Conservation (phyloP, 2,329 filamentous ascomycete genomes). For the Chrysoporthe cubensis region DNA sequence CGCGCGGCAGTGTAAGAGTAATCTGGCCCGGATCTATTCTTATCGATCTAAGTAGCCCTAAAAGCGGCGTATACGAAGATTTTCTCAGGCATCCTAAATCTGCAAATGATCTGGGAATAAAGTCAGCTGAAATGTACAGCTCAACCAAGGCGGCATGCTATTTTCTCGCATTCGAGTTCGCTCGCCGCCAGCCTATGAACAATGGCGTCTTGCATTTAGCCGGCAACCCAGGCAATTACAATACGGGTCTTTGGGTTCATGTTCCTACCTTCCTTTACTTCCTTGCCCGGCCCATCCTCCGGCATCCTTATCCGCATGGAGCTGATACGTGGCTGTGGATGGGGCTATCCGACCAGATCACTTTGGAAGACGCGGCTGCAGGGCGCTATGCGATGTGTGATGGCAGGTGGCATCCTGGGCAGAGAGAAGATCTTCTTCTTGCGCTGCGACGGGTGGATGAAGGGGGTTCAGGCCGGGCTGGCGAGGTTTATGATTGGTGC, state of each 20-base stretch:
- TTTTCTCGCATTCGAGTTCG: conserved; percentile 34
- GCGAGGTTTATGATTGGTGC: conserved; percentile 23
- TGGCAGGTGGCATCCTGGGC: conserved; percentile 33
- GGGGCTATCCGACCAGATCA: conserved; percentile 31
- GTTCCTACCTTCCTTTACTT: no score
- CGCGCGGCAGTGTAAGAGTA: conserved; percentile 30
- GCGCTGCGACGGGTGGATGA: conserved; percentile 27
- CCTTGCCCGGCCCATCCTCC: no score
- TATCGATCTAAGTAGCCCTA: conserved; percentile 31
- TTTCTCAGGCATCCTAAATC: conserved; percentile 22
- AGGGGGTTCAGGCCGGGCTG: conserved; percentile 31
- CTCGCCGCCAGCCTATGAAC: conserved; percentile 11
- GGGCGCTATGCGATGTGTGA: conserved; percentile 33
- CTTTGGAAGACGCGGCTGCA: conserved; percentile 28
- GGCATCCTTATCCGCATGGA: no score
- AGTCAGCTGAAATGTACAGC: conserved; percentile 30
- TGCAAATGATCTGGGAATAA: conserved; percentile 17
- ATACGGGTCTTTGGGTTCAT: conserved; percentile 7
- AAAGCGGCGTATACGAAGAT: conserved; percentile 28
- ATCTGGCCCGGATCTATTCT: conserved; percentile 33
- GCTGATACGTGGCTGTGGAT: conserved; percentile 31
- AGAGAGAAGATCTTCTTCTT: conserved; percentile 31
- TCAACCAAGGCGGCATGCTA: conserved; percentile 33
- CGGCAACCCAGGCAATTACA: conserved; percentile 16
- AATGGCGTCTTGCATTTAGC: conserved; percentile 23